Conservation (phyloP, 495 filamentous ascomycete genomes). For the Penicillium salamii region DNA sequence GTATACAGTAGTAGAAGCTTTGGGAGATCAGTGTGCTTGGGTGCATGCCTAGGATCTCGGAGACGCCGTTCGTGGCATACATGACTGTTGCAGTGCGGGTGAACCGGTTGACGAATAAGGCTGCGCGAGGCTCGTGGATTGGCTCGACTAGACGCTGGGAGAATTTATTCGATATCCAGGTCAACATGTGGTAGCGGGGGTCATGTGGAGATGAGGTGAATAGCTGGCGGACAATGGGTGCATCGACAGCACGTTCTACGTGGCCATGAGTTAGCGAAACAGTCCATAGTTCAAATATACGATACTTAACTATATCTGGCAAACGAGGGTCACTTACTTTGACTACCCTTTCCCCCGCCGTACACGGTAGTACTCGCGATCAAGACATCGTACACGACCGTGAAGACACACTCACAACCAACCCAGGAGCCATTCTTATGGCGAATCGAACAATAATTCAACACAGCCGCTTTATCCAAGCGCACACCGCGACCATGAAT, state of each 20-base stretch:
- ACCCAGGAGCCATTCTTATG: conserved; percentile 70
- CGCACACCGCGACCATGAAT: conserved; percentile 71
- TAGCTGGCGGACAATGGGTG: conserved; percentile 71
- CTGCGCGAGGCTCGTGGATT: conserved; percentile 74
- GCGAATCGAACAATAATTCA: conserved; percentile 74
- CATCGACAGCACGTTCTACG: conserved; percentile 72
- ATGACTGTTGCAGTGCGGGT: conserved; percentile 79
- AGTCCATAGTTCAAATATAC: too few species aligned
- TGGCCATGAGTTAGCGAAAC: not conserved
- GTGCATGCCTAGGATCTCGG: conserved; percentile 68
- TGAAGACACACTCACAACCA: conserved; percentile 86
- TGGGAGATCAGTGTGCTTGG: conserved; percentile 19
- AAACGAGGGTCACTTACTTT: conserved; percentile 55
- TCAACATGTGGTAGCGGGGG: conserved; percentile 88
- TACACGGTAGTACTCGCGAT: conserved; percentile 85
- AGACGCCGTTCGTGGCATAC: conserved; percentile 77
- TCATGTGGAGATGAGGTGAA: conserved; percentile 82
- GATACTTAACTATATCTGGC: too few species aligned
- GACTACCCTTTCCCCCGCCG: conserved; percentile 61
- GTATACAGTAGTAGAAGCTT: conserved; percentile 28
- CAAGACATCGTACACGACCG: conserved; percentile 81
- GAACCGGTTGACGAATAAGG: conserved; percentile 84
- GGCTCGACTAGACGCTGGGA: conserved; percentile 57
- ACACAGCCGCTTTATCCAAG: conserved; percentile 80
- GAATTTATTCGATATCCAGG: conserved; percentile 81